These are phyloP conservation scores for Inga oerstediana DNA, from an alignment of 306 rosid genomes.

Conservation along the genomic window DNA sequence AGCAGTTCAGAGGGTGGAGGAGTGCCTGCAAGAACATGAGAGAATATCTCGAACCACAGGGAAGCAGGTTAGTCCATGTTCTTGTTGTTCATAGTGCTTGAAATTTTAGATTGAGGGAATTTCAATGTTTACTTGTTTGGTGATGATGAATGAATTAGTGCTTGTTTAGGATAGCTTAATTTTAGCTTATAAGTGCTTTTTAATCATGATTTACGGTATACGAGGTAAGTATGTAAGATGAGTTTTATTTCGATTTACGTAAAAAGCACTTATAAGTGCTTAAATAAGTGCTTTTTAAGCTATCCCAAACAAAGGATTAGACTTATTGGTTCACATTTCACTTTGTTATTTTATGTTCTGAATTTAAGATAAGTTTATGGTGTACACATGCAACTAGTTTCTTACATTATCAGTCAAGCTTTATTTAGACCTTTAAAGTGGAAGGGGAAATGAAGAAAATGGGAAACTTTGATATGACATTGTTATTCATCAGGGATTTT, in stretches of 20 bases:
- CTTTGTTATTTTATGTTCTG: neutral
- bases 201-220: no score
- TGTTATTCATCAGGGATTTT: slow-evolving; percentile 12
- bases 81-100: slow-evolving; percentile 7
- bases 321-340: neutral
- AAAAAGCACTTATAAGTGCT: no score
- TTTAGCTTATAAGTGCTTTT: no score
- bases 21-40: slow-evolving; percentile 85
- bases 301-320: no score
- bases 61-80: slow-evolving; percentile 60
- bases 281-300: no score
- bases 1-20: slow-evolving; percentile 91
- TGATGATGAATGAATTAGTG: neutral
- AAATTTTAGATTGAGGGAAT: slow-evolving; percentile 1
- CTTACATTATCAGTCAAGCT: neutral
- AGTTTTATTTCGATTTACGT: no score
- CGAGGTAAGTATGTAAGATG: no score
- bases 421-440: neutral
- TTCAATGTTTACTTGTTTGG: neutral
- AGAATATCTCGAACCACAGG: slow-evolving; percentile 68
- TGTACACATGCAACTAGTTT: no score
- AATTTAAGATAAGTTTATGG: no score
- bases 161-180: no score
- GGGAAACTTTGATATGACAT: neutral
- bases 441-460: slow-evolving; percentile 8